These are phyloP conservation scores for Saprolegnia diclina DNA, from an alignment of 352 stramenopile species.

Conservation along the genomic window DNA sequence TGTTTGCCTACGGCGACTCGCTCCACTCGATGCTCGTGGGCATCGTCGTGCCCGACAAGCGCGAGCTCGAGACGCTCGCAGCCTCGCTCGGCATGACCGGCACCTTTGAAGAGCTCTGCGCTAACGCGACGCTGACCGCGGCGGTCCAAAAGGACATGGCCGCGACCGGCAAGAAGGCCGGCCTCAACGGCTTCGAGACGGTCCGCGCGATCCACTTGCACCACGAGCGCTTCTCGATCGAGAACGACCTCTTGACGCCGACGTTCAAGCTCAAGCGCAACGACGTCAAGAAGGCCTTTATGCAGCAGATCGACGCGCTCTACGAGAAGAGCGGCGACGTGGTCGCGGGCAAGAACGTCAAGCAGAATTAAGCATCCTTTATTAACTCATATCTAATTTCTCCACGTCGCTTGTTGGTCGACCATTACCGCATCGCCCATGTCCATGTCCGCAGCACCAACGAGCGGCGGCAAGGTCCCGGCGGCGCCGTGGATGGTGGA, in stretches of 20 bases:
- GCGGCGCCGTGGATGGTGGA: too few relatives aligned
- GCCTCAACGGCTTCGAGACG: slow-evolving; percentile 90
- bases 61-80: slow-evolving; percentile 46
- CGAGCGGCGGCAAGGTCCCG: too few relatives aligned
- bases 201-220: slow-evolving; percentile 87
- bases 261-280: slow-evolving; percentile 96
- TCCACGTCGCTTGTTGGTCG: too few relatives aligned
- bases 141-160: slow-evolving; percentile 78
- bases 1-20: slow-evolving; percentile 95
- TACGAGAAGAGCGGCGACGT: slow-evolving; percentile 44
- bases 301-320: slow-evolving; percentile 66
- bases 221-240: slow-evolving; percentile 76
- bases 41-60: slow-evolving; percentile 92
- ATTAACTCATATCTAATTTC: background rate
- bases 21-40: slow-evolving; percentile 91
- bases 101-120: slow-evolving; percentile 24
- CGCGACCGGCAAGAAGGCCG: slow-evolving; percentile 44
- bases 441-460: background rate
- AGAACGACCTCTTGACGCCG: slow-evolving; percentile 92
- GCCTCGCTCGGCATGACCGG: background rate
- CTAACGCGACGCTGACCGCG: slow-evolving; percentile 34
- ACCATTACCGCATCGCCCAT: background rate
- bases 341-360: slow-evolving; percentile 24
- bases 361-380: slow-evolving; percentile 4
- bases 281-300: slow-evolving; percentile 82